A percentile compares a stretch with the other conserved stretches of the same genome.
phyloP scores from a whole-genome alignment of 495 filamentous ascomycete genomes.

The Aspergillus saccharolyticus region DNA sequence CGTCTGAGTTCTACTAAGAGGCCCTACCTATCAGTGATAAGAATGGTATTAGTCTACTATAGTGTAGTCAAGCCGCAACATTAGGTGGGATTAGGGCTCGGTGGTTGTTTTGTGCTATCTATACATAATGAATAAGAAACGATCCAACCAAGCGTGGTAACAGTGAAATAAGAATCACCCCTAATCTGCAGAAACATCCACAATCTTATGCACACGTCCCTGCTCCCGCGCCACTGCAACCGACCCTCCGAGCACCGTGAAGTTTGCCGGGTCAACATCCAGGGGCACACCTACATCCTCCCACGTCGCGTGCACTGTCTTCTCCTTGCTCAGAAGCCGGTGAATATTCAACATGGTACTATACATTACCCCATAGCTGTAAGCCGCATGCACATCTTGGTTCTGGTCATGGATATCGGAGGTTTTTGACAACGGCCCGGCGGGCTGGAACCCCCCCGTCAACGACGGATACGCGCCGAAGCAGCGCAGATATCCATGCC shows the following conservation, averaged over 20 bases:
- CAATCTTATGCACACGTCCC: neutral
- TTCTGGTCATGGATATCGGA: conserved; percentile 39
- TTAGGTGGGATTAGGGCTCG: too few relatives aligned
- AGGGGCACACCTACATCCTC: conserved; percentile 14
- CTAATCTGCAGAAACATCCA: neutral
- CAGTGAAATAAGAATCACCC: too few relatives aligned
- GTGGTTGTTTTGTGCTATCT: too few relatives aligned
- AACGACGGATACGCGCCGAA: conserved; percentile 43
- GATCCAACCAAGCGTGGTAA: too few relatives aligned
- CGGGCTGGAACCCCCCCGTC: conserved; percentile 41
- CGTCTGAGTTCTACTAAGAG: too few relatives aligned
- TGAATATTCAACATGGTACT: conserved; percentile 46
- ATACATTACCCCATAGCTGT: conserved; percentile 30
- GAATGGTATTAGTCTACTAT: too few relatives aligned
- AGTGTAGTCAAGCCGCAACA: too few relatives aligned
- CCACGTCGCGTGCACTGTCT: conserved; percentile 19
- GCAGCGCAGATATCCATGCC: conserved; percentile 35
- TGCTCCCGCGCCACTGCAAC: conserved; percentile 1
- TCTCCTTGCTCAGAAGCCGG: conserved; percentile 16
- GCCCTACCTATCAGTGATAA: too few relatives aligned
- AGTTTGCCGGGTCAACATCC: conserved; percentile 1
- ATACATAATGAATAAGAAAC: too few relatives aligned
- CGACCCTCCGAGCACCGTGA: conserved; percentile 6
- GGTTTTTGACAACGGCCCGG: conserved; percentile 31
- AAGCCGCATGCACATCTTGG: conserved; percentile 1